Percentiles rank a stretch among this genome's conserved stretches.
Conservation (phyloP, 495 filamentous ascomycete genomes). For the Penicillium nucicola region DNA sequence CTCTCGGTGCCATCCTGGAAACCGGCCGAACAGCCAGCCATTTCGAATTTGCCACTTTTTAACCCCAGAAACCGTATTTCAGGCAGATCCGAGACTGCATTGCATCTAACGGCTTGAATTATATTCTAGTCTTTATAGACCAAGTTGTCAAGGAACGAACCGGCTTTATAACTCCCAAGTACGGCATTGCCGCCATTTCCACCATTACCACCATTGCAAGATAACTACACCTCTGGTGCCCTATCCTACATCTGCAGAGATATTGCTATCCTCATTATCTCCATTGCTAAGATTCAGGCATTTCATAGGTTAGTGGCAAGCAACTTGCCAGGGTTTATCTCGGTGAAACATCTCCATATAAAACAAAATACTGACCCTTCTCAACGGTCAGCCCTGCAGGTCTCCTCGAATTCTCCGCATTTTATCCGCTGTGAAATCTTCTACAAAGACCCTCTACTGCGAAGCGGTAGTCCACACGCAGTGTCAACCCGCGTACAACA, state of each 20-base stretch:
- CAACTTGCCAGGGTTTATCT: neutral
- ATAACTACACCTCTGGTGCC: too few relatives aligned
- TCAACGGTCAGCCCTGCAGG: conserved; percentile 26
- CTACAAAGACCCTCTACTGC: conserved; percentile 10
- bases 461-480: conserved; percentile 23
- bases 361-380: conserved; percentile 11
- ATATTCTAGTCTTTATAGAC: neutral
- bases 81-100: conserved; percentile 25
- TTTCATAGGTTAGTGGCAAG: conserved; percentile 10
- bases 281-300: neutral
- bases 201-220: too few relatives aligned
- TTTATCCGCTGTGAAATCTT: conserved; percentile 15
- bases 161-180: neutral
- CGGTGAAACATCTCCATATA: conserved; percentile 30
- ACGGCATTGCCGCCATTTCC: too few relatives aligned
- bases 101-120: conserved; percentile 18
- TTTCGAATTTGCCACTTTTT: neutral
- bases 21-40: neutral
- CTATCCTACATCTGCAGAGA: too few relatives aligned
- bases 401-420: conserved; percentile 17
- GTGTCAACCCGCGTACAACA: conserved; percentile 31
- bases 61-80: conserved; percentile 3
- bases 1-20: neutral
- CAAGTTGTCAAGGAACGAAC: neutral
- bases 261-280: too few relatives aligned